Evolutionary conservation across 208 protist species (phyloP), one percentile per base, ranked within the genome.

Genomic region (Lotmaria passim): DNA sequence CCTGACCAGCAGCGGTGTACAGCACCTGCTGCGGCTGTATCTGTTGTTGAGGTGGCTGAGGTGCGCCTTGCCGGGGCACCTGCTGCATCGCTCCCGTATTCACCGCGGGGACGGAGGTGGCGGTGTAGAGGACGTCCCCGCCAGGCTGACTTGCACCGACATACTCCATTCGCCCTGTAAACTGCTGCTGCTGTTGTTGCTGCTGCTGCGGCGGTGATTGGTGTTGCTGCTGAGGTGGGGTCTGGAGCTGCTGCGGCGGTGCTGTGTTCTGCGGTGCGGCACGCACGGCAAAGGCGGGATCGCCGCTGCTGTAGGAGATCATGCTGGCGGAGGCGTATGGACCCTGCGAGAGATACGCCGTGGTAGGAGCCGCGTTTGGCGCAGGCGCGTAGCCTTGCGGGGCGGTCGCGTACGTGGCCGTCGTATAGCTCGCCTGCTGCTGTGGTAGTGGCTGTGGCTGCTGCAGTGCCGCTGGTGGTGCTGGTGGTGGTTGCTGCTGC

Each of bases 291-390:
- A 55, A 56, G 26, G 38, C 31, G 28, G 39, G 19, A 3, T 69
- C 63, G 51, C 53, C 41, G 60, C 36, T 46, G 31, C 71, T 46
- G 10, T 70, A 51, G 19, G 71, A 53, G 43, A 77, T 77, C 23
- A 77, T 15, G 19, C 66, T 77, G n/a, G 71, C 24, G 12, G 70
- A 64, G 2, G 70, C 43, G 57, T 78, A 78, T 19, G 43, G 58
- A 0, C 65, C 57, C 14, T 65, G 59, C 34, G 60, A 23, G 23
- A 78, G 55, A 50, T 71, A 78, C 24, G 73, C 53, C 11, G 70
- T 66, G 26, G 68, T 61, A 2, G 60, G 7, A 0, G 58, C 30
- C 6, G 26, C 4, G 34, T 43, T 48, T 1, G 44, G 46, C n/a
- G 63, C 33, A 17, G 62, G 15, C 1, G 63, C 33, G 48, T 77